Evolutionary conservation across 495 filamentous ascomycete species (phyloP).

Genomic region (Aspergillus funiculosus): DNA sequence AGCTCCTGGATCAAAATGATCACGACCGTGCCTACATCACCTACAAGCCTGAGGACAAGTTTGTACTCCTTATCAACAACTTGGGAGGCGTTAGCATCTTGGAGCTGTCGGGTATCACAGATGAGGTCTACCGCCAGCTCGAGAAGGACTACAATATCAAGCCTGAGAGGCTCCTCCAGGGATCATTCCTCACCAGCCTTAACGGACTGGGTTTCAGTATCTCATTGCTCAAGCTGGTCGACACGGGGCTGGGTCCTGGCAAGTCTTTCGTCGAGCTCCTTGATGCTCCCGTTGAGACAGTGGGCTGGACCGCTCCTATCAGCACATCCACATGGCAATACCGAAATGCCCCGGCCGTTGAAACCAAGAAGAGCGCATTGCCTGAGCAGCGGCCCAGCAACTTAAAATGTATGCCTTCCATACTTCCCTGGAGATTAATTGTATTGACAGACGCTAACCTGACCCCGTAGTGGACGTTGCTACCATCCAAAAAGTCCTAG

Average conservation of each 20-base stretch:
- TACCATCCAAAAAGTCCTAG: slow-evolving; percentile 53
- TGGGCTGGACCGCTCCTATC: slow-evolving; percentile 77
- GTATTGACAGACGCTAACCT: slow-evolving; percentile 14
- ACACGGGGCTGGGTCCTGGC: slow-evolving; percentile 69
- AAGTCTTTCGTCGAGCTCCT: slow-evolving; percentile 81
- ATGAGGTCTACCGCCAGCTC: slow-evolving; percentile 82
- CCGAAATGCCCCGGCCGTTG: slow-evolving; percentile 32
- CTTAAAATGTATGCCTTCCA: slow-evolving; percentile 48
- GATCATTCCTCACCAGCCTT: slow-evolving; percentile 72
- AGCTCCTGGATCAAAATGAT: slow-evolving; percentile 74
- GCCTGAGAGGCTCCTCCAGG: slow-evolving; percentile 58
- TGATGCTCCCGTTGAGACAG: slow-evolving; percentile 77
- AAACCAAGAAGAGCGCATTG: slow-evolving; percentile 52
- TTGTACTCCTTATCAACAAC: slow-evolving; percentile 85
- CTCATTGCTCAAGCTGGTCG: slow-evolving; percentile 70
- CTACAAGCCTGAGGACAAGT: slow-evolving; percentile 54
- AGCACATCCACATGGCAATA: slow-evolving; percentile 50
- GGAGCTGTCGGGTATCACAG: slow-evolving; percentile 81
- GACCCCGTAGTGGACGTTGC: slow-evolving; percentile 51
- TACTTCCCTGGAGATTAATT: background rate
- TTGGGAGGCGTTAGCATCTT: slow-evolving; percentile 85
- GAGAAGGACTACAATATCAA: slow-evolving; percentile 59
- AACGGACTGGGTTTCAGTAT: slow-evolving; percentile 93
- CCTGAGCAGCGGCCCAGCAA: slow-evolving; percentile 58
- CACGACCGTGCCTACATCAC: slow-evolving; percentile 74